Evolutionary conservation across 2,329 filamentous ascomycete species (phyloP).

Genomic region (Hypoxylon sp.): DNA sequence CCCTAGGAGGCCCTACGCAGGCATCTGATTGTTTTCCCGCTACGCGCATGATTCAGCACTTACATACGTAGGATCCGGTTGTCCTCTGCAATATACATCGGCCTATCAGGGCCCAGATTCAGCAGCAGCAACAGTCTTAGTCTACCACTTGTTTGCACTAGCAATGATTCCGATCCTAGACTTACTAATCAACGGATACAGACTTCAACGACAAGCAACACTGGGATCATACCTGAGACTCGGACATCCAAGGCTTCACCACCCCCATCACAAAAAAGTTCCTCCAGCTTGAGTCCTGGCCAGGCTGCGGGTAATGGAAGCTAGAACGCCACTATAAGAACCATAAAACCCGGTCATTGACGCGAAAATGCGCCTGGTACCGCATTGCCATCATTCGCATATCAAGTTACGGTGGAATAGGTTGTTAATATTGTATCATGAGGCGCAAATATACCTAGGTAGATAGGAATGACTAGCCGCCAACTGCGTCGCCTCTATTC

Average conservation of each 20-base stretch:
- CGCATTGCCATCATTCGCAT: not conserved
- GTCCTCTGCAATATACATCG: conserved; percentile 46
- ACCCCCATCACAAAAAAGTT: not conserved
- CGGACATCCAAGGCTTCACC: not conserved
- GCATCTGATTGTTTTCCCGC: conserved; percentile 46
- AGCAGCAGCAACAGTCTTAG: conserved; percentile 41
- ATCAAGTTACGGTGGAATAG: not conserved
- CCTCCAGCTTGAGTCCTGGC: conserved; percentile 8
- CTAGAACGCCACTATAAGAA: not conserved
- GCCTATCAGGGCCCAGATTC: conserved; percentile 39
- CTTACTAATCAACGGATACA: not conserved
- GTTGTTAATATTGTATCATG: not conserved
- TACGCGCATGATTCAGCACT: conserved; percentile 35
- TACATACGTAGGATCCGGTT: conserved; percentile 44
- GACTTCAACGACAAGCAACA: conserved; percentile 10
- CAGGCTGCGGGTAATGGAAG: conserved; percentile 22
- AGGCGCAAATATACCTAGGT: not conserved
- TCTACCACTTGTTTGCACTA: not conserved
- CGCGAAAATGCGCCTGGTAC: not conserved
- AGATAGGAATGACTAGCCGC: not conserved
- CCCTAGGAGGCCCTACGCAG: conserved; percentile 48
- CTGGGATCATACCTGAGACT: not conserved
- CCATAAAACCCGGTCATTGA: not conserved
- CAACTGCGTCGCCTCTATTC: conserved; percentile 40
- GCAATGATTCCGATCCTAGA: not conserved